phyloP scores from a whole-genome alignment of 2,329 filamentous ascomycete species.

The Simplicillium aogashimaense region DNA sequence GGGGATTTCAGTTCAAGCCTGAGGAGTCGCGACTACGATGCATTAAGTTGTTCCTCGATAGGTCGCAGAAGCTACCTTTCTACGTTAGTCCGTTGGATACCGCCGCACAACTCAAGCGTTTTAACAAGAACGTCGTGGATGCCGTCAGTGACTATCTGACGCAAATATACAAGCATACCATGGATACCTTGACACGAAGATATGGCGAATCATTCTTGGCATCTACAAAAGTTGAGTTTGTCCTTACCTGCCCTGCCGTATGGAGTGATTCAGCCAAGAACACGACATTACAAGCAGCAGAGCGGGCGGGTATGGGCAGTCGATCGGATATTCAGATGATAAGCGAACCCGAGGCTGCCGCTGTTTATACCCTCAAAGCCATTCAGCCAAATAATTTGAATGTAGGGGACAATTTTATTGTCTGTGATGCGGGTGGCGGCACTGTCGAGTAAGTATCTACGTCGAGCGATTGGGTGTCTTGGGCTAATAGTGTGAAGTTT shows the following conservation, averaged over 20 bases:
- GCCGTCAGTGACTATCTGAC: constrained; percentile 73
- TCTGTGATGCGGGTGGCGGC: constrained; percentile 53
- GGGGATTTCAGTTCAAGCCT: constrained; percentile 76
- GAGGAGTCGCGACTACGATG: constrained; percentile 68
- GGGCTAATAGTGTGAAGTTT: constrained; percentile 29
- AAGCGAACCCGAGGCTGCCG: constrained; percentile 70
- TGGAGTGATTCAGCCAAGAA: constrained; percentile 85
- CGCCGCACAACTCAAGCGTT: constrained; percentile 63
- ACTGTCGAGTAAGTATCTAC: constrained; percentile 50
- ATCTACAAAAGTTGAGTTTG: constrained; percentile 65
- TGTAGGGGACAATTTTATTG: constrained; percentile 56
- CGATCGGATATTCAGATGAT: constrained; percentile 67
- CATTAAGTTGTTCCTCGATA: constrained; percentile 77
- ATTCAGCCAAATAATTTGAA: constrained; percentile 67
- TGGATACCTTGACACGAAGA: constrained; percentile 63
- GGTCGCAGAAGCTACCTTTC: constrained; percentile 69
- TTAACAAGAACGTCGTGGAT: constrained; percentile 68
- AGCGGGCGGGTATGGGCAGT: constrained; percentile 67
- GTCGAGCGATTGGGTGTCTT: neutral
- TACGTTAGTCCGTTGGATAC: constrained; percentile 73
- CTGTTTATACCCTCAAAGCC: constrained; percentile 69
- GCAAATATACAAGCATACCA: constrained; percentile 66
- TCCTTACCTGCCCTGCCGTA: constrained; percentile 72
- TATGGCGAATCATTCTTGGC: constrained; percentile 75
- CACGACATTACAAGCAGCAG: constrained; percentile 67